Conservation (phyloP, 257 asterid species). For the Ilex aquifolium region DNA sequence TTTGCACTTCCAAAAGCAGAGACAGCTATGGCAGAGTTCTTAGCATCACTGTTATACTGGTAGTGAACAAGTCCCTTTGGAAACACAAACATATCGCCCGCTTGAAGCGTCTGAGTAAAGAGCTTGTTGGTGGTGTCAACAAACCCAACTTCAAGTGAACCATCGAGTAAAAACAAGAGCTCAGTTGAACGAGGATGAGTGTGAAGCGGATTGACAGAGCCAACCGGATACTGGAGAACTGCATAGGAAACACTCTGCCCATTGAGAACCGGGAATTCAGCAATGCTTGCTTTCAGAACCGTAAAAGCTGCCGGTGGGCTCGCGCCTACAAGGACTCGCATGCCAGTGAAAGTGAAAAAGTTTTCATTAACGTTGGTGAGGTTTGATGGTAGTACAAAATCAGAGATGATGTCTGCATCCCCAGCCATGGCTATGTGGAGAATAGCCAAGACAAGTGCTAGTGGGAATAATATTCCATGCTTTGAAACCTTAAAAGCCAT, state of each 20-base stretch:
- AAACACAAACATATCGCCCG: not conserved
- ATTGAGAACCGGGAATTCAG: slow-evolving; percentile 31
- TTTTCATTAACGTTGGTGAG: not conserved
- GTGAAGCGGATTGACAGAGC: slow-evolving; percentile 40
- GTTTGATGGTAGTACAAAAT: slow-evolving; percentile 31
- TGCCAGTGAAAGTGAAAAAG: slow-evolving; percentile 38
- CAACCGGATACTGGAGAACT: slow-evolving; percentile 32
- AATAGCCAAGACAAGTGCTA: slow-evolving; percentile 15
- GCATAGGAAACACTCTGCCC: too few species aligned
- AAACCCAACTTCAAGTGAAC: slow-evolving; percentile 33
- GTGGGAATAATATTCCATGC: not conserved
- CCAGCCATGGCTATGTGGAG: slow-evolving; percentile 15
- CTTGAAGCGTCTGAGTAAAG: slow-evolving; percentile 28
- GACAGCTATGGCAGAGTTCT: too few species aligned
- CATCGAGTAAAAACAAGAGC: slow-evolving; percentile 31
- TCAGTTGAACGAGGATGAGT: slow-evolving; percentile 49
- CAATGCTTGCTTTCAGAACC: slow-evolving; percentile 24
- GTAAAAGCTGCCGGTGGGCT: slow-evolving; percentile 13
- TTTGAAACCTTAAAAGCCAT: not conserved
- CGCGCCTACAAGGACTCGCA: slow-evolving; percentile 19
- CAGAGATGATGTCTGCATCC: slow-evolving; percentile 38
- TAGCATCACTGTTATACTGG: too few species aligned
- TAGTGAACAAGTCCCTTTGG: too few species aligned
- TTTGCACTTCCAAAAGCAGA: too few species aligned
- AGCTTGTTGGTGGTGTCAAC: slow-evolving; percentile 30